Evolutionary conservation across 768 basidiomycete genomes (phyloP), one percentile per base, ranked within the genome.

Genomic region (Phaeotremella skinneri): DNA sequence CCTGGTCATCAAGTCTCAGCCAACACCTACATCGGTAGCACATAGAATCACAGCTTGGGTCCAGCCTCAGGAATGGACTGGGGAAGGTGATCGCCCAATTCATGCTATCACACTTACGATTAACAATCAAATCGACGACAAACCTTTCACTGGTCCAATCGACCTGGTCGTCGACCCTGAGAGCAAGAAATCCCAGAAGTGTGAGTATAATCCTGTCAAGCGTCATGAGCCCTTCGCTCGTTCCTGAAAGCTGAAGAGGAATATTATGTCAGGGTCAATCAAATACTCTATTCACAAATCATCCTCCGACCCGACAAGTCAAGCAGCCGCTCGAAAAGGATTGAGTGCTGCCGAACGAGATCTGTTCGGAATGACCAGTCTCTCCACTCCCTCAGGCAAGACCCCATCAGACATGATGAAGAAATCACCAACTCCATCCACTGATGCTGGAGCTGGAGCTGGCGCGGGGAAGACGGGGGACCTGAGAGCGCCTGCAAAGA

Each of bases 1-100:
- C 1, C 59, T 85, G 85, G 83, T 83, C 47, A 79, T 89, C 30
- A 79, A 76, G 64, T 83, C 82, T 62, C 84, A 82, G 0, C 85
- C 86, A 66, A 86, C 88, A 67, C 86, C 86, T 5, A 69, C 70
- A 49, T 79, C 82, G 30, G 63, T 65, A 1, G 68, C 73, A 0
- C 67, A 78, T 17, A 74, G 79, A 20, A 75, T 91, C 72, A 81
- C 83, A 17, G 80, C 88, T 2, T 90, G 84, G 81, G 82, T 90
- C 11, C 82, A 88, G 71, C 88, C 87, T 17, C 76, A 59, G 50
- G n/a, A 60, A 27, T 65, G 66, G 69, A 55, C 59, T 32, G 54
- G 49, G n/a, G 30, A 31, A 17, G 60, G 51, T n/a, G 23, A 32
- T 2, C 37, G 39, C 6, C 73, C 70, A 1, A 55, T 66, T 26